Evolutionary conservation across 2,329 filamentous ascomycete species (phyloP), one percentile per base, ranked within the genome.

Genomic region (Xylariaceae sp.): DNA sequence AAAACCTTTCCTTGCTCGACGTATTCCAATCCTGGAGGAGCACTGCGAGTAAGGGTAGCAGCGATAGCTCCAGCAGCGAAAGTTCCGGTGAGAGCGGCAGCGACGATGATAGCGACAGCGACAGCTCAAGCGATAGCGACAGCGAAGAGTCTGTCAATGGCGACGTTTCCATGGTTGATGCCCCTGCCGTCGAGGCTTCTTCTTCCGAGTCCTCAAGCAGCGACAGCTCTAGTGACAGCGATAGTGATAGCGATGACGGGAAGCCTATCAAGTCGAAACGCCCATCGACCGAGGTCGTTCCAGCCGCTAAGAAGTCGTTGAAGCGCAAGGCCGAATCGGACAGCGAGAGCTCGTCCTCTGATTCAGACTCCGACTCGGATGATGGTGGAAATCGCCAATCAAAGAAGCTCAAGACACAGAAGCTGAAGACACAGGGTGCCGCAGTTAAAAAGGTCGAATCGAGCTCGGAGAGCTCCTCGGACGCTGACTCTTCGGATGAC

Each of bases 321-420:
- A 86, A 86, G 65, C 76, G 81, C 39, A 80, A 83, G 72, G 80
- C 80, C 6, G 60, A 65, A 29, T 68, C 72, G 4, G 66, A 69
- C 43, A 72, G 67, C 64, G 68, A 70, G 60, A 75, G 71, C 55
- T 73, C 72, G 35, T 66, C 61, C 43, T 55, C 53, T 65, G 67
- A 58, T 47, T 71, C 70, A 3, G 69, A 70, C 51, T 73, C 72
- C 8, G 70, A 67, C 50, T 72, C 69, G 9, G 71, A 74, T 37
- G 67, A 72, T 34, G 68, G 70, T 32, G 69, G 74, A 47, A 71
- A 71, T 35, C 73, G 72, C 27, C 73, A 74, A 63, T 55, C 67
- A 2, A 80, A 80, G 68, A 80, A 76, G 62, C 67, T 67, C 35
- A 80, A 79, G 68, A 66, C 70, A 1, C 59, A 65, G 29, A 55